Conservation (phyloP, 352 stramenopile species). For the Aphanomyces stellatus region DNA sequence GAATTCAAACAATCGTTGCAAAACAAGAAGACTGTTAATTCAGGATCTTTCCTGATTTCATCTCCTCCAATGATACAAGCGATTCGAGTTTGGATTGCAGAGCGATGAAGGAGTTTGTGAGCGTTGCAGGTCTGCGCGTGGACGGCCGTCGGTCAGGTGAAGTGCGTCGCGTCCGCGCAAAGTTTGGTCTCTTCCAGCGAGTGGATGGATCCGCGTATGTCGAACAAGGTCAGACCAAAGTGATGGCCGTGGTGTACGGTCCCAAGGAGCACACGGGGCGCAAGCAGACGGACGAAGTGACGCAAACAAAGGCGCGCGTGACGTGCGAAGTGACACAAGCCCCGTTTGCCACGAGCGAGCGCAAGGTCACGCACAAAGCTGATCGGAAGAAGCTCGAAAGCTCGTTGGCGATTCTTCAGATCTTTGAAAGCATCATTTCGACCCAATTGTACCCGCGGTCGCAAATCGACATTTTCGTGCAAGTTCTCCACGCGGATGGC, state of each 20-base stretch:
- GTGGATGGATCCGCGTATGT: constrained; percentile 84
- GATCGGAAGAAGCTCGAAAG: constrained; percentile 85
- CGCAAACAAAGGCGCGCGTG: constrained; percentile 52
- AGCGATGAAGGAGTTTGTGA: constrained; percentile 57
- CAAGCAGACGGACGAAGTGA: constrained; percentile 33
- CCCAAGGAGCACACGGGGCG: constrained; percentile 55
- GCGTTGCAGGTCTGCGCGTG: constrained; percentile 68
- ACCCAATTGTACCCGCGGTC: constrained; percentile 86
- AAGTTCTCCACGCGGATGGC: constrained; percentile 86
- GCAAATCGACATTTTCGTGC: constrained; percentile 90
- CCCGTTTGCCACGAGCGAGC: constrained; percentile 81
- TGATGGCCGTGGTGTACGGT: constrained; percentile 82
- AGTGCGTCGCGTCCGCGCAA: constrained; percentile 69
- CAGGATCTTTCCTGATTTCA: constrained; percentile 2
- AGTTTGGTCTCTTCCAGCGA: constrained; percentile 76
- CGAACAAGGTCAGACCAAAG: constrained; percentile 86
- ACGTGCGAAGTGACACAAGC: constrained; percentile 85
- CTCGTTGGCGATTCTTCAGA: constrained; percentile 85
- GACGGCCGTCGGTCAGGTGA: constrained; percentile 80
- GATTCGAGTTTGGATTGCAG: neutral
- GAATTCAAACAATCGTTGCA: too few relatives aligned
- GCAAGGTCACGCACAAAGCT: constrained; percentile 54
- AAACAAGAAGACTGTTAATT: too few relatives aligned
- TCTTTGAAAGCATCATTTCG: constrained; percentile 87
- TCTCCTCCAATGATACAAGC: constrained; percentile 12